Evolutionary conservation across 331 rosid genomes (phyloP), one percentile per base, ranked within the genome.

Genomic region (Malus hybrid): DNA sequence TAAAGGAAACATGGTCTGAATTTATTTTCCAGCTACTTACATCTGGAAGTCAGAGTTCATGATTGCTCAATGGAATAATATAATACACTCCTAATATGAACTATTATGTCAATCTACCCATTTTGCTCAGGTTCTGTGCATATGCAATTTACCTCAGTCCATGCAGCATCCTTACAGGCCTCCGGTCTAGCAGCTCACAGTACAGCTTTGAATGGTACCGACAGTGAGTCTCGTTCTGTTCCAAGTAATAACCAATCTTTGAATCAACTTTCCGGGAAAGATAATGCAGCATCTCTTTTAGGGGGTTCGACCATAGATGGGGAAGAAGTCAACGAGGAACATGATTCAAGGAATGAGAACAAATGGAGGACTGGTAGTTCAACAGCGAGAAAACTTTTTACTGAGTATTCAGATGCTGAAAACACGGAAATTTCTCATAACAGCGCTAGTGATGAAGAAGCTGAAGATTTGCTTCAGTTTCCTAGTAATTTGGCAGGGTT

Each of bases 321-420:
- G 69, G 77, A 28, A 28, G 31, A 74, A 64, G 54, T 77, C 74
- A 78, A 62, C 71, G 78, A 64, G 83, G 92, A 82, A 50, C 54
- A 63, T 54, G 73, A 82, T 57, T 80, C 66, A 52, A 61, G 57
- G 70, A 67, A 75, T 73, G 79, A 79, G 67, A 76, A 50, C 70
- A 84, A 42, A 67, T 57, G 69, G 78, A 84, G 79, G 75, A 73
- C 55, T 86, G 84, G 90, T 32, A 81, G 82, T 73, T 80, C 87
- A 70, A 75, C 93, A 10, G 96, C 57, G 67, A 90, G 99, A 85
- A 92, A 89, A 77, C 99, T 94, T 81, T 89, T 86, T 82, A 22
- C 73, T 64, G 96, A 86, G 34, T 78, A 84, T 80, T 67, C 80
- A 62, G 76, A 80, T 71, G 64, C 52, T 71, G 88, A 79, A 74